Conservation (phyloP, 2,329 filamentous ascomycete genomes). For the Alternaria consortialis region DNA sequence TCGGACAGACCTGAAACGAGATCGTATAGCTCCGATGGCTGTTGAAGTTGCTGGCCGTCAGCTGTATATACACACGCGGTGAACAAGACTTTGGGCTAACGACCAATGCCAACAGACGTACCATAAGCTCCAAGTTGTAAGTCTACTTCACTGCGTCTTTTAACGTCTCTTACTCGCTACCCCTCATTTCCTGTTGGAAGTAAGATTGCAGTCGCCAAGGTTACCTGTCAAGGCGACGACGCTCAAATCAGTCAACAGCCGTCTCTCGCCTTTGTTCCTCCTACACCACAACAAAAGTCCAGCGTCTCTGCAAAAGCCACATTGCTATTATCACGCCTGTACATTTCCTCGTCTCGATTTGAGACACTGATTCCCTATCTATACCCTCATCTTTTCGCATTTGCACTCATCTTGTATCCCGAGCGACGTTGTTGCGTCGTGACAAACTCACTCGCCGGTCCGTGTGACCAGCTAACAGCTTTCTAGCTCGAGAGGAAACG, state of each 20-base stretch:
- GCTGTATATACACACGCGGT: constrained; percentile 21
- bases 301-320: constrained; percentile 12
- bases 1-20: background rate
- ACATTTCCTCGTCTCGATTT: constrained; percentile 26
- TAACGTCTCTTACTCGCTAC: constrained; percentile 16
- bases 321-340: constrained; percentile 30
- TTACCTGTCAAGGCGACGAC: constrained; percentile 14
- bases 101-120: constrained; percentile 60
- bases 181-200: constrained; percentile 13
- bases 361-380: constrained; percentile 19
- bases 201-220: constrained; percentile 24
- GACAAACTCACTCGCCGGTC: constrained; percentile 21
- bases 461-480: constrained; percentile 40
- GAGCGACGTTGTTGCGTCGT: constrained; percentile 26
- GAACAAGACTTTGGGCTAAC: constrained; percentile 42
- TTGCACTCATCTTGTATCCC: constrained; percentile 17
- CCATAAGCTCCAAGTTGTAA: constrained; percentile 80
- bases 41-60: background rate
- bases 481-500: constrained; percentile 90
- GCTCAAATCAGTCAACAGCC: constrained; percentile 13
- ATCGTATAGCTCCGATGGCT: background rate
- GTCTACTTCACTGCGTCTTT: constrained; percentile 49
- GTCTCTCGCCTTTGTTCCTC: constrained; percentile 15
- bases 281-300: constrained; percentile 9
- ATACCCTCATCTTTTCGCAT: constrained; percentile 20